Conservation (phyloP, 441 rosid genomes). For the Breynia disticha region DNA sequence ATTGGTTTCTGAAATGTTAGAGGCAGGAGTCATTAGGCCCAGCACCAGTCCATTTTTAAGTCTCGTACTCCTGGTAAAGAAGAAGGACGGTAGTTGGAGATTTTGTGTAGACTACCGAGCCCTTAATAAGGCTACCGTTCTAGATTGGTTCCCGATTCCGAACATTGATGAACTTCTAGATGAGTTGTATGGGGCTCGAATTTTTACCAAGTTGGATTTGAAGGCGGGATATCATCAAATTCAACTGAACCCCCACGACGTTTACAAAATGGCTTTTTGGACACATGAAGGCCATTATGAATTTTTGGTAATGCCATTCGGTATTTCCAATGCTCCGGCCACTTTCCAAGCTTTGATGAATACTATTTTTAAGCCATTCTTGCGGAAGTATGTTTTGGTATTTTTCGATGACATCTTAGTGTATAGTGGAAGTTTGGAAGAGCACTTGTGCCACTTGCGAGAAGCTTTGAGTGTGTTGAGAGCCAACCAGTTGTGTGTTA, state of each 20-base stretch:
- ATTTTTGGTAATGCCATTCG: not conserved
- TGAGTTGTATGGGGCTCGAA: not conserved
- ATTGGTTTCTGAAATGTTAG: not conserved
- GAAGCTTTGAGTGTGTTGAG: not conserved
- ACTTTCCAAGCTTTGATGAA: not conserved
- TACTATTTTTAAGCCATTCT: not conserved
- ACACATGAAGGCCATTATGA: not conserved
- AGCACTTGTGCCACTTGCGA: not conserved
- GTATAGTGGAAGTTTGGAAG: not conserved
- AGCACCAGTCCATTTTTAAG: not conserved
- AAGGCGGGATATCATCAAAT: not conserved
- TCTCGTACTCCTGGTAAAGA: not conserved
- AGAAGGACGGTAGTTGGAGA: not conserved
- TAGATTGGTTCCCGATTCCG: not conserved
- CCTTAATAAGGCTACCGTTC: not conserved
- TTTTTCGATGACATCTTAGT: not conserved
- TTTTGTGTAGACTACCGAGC: not conserved
- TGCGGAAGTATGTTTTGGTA: not conserved
- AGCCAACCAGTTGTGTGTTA: not conserved
- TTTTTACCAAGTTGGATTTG: not conserved
- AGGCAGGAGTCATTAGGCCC: not conserved
- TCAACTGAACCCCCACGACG: not conserved
- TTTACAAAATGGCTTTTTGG: not conserved
- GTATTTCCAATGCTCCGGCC: not conserved
- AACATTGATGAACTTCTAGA: not conserved